A percentile compares a stretch with the other conserved stretches of the same genome.
phyloP scores from a whole-genome alignment of 2,329 filamentous ascomycete species.

The Rosellinia necatrix region DNA sequence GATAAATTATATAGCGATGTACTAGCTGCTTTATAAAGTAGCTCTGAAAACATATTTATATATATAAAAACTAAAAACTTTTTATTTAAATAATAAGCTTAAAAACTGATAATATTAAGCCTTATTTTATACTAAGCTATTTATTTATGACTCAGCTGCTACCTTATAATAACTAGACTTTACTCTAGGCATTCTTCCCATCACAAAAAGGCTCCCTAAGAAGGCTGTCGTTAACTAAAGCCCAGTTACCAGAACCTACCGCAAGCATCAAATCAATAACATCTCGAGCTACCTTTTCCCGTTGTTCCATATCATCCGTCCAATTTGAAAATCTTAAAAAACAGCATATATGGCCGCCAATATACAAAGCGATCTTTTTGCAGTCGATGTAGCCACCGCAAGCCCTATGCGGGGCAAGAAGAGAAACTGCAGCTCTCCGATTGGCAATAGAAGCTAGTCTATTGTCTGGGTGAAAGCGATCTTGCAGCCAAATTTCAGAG shows the following conservation, averaged over 20 bases:
- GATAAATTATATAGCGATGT: too few species aligned
- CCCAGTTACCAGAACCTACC: background rate
- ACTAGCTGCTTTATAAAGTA: too few species aligned
- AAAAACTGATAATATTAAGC: too few species aligned
- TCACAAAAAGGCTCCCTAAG: background rate
- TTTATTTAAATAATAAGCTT: too few species aligned
- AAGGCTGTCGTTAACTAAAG: background rate
- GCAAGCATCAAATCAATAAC: background rate
- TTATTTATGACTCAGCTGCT: too few species aligned
- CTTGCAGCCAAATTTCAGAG: background rate
- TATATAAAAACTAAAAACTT: too few species aligned
- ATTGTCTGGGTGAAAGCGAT: background rate
- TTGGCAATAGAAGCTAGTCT: background rate
- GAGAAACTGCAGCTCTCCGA: background rate
- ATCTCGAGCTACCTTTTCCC: background rate
- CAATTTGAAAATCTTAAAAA: background rate
- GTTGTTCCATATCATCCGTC: background rate
- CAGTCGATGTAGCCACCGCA: background rate
- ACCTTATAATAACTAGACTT: too few species aligned
- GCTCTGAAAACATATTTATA: too few species aligned
- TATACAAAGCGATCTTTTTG: background rate
- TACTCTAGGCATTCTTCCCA: too few species aligned
- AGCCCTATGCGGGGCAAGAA: background rate
- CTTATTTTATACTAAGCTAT: too few species aligned
- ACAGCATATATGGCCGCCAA: background rate